Conservation (phyloP, 768 basidiomycete genomes). For the Pulveroboletus sp. region DNA sequence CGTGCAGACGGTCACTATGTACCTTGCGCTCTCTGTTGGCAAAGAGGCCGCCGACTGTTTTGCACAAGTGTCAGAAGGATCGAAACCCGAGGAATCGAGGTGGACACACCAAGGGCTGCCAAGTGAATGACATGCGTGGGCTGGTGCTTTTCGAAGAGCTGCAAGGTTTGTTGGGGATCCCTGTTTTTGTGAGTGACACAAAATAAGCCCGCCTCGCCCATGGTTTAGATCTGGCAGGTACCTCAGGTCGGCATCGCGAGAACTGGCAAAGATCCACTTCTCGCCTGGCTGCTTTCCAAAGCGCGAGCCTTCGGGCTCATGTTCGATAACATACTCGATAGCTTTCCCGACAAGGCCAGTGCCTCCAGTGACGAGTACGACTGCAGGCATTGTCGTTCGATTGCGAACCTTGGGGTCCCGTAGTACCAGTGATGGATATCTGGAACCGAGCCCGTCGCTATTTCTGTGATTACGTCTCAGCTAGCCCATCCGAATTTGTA, state of each 20-base stretch:
- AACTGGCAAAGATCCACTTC: conserved; percentile 80
- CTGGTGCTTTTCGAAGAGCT: conserved; percentile 84
- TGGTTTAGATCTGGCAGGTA: conserved; percentile 30
- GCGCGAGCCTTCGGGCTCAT: conserved; percentile 69
- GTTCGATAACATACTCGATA: conserved; percentile 72
- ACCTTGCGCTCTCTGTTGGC: conserved; percentile 95
- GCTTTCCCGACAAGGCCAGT: conserved; percentile 85
- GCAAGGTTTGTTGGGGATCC: conserved; percentile 61
- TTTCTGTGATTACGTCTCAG: background rate
- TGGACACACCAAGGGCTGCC: conserved; percentile 75
- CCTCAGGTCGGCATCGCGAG: conserved; percentile 83
- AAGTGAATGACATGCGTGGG: conserved; percentile 97
- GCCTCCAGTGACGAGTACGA: conserved; percentile 81
- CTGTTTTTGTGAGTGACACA: conserved; percentile 34
- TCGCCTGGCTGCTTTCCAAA: conserved; percentile 77
- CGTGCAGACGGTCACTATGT: conserved; percentile 3
- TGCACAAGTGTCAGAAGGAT: conserved; percentile 5
- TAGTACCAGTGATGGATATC: background rate
- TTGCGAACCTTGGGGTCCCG: background rate
- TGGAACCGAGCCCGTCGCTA: background rate
- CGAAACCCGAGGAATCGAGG: background rate
- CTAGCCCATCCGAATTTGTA: too few relatives aligned
- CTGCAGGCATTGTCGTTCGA: conserved; percentile 32
- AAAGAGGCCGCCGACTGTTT: conserved; percentile 86
- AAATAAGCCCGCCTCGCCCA: background rate